Base-by-base conservation (phyloP, 805 yeast genomes). In the Priceomyces haplophilus region DNA sequence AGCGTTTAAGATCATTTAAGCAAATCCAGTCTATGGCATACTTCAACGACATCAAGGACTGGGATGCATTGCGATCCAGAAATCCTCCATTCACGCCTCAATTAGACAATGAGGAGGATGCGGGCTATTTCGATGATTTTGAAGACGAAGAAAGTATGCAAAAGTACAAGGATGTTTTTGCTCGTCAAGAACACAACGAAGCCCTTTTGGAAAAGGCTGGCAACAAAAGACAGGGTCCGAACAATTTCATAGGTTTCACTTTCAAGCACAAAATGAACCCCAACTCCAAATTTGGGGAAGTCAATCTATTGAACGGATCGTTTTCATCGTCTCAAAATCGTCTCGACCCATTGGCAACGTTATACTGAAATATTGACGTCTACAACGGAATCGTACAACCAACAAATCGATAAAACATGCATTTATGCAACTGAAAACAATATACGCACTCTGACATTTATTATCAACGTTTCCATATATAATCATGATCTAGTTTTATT, bases 101-200 rank as follows among this genome's bases (percentile, higher is more conserved):
- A 55, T 74, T 93, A 50, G 98, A 93, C 59, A 87, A 89, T 47
- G 99, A 93, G 56, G 93, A 89, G 49, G 99, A 93, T 67, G 98
- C 98, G 0, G 99, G 99, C 1, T 93, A 93, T 67, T 93, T 93
- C 61, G 99, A 93, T 66, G 99, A 93, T 64, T 93, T 93, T 62
- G 88, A 88, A 45, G 93, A 89, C 63, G 98, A 91, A 61, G 89
- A 86, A 37, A 96, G 91, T 62, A 89, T 93, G 98, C 93, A 91
- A 48, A 90, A 93, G 63, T 93, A 93, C 69, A 91, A 93, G 56
- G 99, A 93, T 56, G 99, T 93, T 11, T 83, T 93, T 73, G 95
- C 91, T 49, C 85, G 96, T 67, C 88, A 88, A 55, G 87, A 79
- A 21, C 87, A 85, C 49, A 83, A 87, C 55, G 97, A 90, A 61